These are phyloP conservation scores for Agrocybe praecox DNA, from an alignment of 768 basidiomycete species.

Conservation along the genomic window DNA sequence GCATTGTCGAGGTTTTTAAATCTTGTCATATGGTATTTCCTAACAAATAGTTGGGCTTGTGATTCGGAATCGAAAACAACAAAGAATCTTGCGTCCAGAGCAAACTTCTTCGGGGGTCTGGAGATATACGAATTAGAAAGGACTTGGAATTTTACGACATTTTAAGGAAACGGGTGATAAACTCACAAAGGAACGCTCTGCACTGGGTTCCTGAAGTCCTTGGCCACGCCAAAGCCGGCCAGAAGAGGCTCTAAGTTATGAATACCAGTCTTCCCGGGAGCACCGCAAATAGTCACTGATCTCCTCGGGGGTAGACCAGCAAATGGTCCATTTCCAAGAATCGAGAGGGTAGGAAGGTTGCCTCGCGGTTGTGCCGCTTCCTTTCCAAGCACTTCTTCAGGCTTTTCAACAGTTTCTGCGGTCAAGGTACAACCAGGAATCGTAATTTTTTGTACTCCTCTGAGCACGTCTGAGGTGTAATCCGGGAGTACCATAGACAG, in stretches of 20 bases:
- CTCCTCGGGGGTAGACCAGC: slow-evolving; percentile 55
- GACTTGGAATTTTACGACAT: not conserved
- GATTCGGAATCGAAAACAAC: slow-evolving; percentile 57
- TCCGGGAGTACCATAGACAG: slow-evolving; percentile 55
- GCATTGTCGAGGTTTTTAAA: slow-evolving; percentile 29
- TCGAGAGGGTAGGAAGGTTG: not conserved
- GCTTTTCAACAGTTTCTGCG: slow-evolving; percentile 29
- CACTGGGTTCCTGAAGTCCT: slow-evolving; percentile 31
- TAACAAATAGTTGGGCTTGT: slow-evolving; percentile 72
- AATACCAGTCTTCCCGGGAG: slow-evolving; percentile 50
- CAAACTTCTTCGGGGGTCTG: slow-evolving; percentile 40
- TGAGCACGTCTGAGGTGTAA: slow-evolving; percentile 41
- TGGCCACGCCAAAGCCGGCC: slow-evolving; percentile 44
- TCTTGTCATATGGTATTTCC: slow-evolving; percentile 60
- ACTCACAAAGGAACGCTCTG: slow-evolving; percentile 54
- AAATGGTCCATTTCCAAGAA: slow-evolving; percentile 47
- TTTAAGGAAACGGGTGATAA: not conserved
- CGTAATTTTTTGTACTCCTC: slow-evolving; percentile 41
- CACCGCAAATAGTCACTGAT: slow-evolving; percentile 61
- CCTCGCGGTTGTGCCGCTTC: not conserved
- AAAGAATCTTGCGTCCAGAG: slow-evolving; percentile 52
- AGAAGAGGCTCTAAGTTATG: slow-evolving; percentile 42
- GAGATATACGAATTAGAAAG: not conserved
- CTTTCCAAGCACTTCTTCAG: slow-evolving; percentile 8
- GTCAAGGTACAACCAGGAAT: slow-evolving; percentile 47